These are phyloP conservation scores for Lasiosphaeria ovina DNA, from an alignment of 495 filamentous ascomycete species.

Conservation along the genomic window DNA sequence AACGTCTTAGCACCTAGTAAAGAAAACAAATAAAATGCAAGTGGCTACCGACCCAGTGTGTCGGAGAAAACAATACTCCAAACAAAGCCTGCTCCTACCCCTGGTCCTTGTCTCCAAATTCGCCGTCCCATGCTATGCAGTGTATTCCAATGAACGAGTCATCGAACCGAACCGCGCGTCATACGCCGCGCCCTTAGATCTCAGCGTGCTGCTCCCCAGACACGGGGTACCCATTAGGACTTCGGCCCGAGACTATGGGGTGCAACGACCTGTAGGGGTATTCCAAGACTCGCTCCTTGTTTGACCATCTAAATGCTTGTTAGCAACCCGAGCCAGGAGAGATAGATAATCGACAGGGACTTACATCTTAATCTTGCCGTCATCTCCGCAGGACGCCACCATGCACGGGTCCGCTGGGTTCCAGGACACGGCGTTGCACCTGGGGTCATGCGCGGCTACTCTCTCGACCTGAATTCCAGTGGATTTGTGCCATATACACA, in stretches of 20 bases:
- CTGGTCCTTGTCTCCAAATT: constrained; percentile 14
- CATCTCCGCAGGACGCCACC: constrained; percentile 92
- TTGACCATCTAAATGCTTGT: constrained; percentile 25
- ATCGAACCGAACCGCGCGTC: neutral
- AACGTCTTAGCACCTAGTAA: neutral
- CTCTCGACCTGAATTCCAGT: constrained; percentile 72
- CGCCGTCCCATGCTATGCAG: constrained; percentile 22
- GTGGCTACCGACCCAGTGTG: neutral
- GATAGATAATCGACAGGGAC: constrained; percentile 17
- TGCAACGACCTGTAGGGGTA: constrained; percentile 5
- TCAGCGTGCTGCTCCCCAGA: neutral
- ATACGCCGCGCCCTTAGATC: too few relatives aligned
- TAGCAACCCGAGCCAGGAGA: neutral
- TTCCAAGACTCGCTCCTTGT: constrained; percentile 18
- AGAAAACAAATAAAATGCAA: neutral
- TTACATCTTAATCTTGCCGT: constrained; percentile 82
- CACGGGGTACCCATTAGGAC: neutral
- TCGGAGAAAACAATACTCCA: constrained; percentile 13
- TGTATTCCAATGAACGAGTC: constrained; percentile 8
- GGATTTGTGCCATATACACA: constrained; percentile 89
- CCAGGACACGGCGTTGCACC: constrained; percentile 92
- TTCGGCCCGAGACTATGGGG: constrained; percentile 15
- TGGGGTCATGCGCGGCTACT: constrained; percentile 68
- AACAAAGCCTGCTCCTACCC: neutral
- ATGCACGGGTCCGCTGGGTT: constrained; percentile 77